Conservation (phyloP, 768 basidiomycete genomes). For the Lepiota venenata region DNA sequence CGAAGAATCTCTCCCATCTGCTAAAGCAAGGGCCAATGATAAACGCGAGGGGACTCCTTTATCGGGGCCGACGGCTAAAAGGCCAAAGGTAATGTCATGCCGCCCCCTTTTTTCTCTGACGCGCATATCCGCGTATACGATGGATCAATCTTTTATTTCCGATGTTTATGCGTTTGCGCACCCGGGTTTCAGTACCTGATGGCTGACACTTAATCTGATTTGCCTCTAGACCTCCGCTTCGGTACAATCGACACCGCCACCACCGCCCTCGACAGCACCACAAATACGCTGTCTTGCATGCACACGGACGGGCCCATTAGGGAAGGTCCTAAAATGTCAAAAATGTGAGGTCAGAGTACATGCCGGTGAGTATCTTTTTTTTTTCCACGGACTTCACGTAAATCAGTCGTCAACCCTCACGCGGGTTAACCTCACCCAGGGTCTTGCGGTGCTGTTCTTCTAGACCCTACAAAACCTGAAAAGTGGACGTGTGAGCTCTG, state of each 20-base stretch:
- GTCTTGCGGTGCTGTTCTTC: conserved; percentile 59
- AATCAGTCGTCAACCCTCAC: conserved; percentile 6
- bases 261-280: conserved; percentile 45
- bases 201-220: background rate
- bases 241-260: conserved; percentile 63
- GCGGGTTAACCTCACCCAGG: background rate
- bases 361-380: conserved; percentile 51
- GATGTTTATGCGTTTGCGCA: background rate
- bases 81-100: conserved; percentile 35
- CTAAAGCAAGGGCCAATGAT: conserved; percentile 49
- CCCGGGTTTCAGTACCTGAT: background rate
- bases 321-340: conserved; percentile 79
- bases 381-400: conserved; percentile 9
- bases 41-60: conserved; percentile 66
- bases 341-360: conserved; percentile 79
- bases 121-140: background rate
- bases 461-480: conserved; percentile 61
- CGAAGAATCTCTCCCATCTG: conserved; percentile 54
- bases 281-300: conserved; percentile 77
- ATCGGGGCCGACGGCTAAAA: conserved; percentile 40
- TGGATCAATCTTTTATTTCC: background rate
- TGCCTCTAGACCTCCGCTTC: conserved; percentile 42
- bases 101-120: background rate
- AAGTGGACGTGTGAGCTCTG: conserved; percentile 89
- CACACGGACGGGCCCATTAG: conserved; percentile 66